A percentile compares a stretch with the other conserved stretches of the same genome.
Conservation (phyloP, 2,329 filamentous ascomycete genomes). For the Botrytis pseudocinerea region DNA sequence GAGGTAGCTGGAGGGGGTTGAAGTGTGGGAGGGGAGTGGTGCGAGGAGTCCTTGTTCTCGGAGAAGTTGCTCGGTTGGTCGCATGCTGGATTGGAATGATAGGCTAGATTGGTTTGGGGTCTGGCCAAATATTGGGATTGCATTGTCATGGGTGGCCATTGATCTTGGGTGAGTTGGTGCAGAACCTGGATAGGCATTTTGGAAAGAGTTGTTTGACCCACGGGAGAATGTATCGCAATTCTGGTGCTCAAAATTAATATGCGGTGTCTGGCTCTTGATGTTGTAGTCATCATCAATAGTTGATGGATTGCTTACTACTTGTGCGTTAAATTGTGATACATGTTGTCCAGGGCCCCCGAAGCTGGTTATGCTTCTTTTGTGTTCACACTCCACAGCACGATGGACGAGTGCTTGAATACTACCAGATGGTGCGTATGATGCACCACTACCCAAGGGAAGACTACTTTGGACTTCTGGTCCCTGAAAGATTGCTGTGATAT, state of each 20-base stretch:
- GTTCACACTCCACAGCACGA: accelerated
- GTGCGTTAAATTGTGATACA: neutral
- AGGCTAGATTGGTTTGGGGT: accelerated
- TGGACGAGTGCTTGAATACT: accelerated
- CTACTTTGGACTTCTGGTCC: neutral
- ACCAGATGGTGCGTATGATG: neutral
- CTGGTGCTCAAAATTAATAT: neutral
- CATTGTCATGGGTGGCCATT: too few relatives aligned
- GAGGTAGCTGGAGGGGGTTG: neutral
- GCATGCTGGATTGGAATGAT: neutral
- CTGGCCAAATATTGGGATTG: neutral
- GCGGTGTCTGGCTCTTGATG: neutral
- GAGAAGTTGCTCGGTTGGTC: neutral
- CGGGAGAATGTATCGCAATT: too few relatives aligned
- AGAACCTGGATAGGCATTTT: too few relatives aligned
- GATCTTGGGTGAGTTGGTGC: too few relatives aligned
- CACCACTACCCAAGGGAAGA: accelerated
- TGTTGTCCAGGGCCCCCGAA: neutral
- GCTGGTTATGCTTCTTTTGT: accelerated
- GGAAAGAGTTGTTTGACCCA: too few relatives aligned
- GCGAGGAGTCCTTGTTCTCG: neutral
- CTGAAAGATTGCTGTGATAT: neutral
- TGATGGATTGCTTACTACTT: accelerated
- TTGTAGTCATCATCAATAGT: neutral
- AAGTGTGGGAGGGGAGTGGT: accelerated